Evolutionary conservation across 306 rosid genomes (phyloP), one percentile per base, ranked within the genome.

Genomic region (Sechiopsis laciniata): DNA sequence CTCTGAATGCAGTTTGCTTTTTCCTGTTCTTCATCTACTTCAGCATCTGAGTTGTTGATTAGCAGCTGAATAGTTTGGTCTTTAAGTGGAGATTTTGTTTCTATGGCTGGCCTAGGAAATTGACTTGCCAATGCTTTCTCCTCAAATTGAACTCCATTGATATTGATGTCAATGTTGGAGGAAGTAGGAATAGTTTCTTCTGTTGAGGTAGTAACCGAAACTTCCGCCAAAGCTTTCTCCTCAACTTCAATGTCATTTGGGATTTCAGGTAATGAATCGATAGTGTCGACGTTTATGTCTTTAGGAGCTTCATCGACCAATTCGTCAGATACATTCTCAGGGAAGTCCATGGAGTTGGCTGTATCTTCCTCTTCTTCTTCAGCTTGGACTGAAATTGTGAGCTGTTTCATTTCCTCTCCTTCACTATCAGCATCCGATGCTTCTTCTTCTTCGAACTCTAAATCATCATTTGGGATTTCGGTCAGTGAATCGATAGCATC

Each of bases 61-160:
- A 32, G 61, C 58, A 51, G 54, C 62, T 65, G 45, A 15, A 50
- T 22, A 0, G 73, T 40, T 7, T 45, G 76, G n/a, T 37, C 74
- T 71, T 80, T 81, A 66, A 50, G 29, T 8, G 77, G 37, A 48
- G 72, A 35, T 21, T 84, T 42, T 20, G 63, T 2, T 62, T 46
- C 71, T 13, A 48, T 24, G 26, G 81, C 48, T 17, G 82, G 87
- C 65, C 83, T 85, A 51, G 83, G 85, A 71, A 83, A 84, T 73
- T 81, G 84, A 10, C 29, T 78, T 5, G 82, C 35, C 12, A 75
- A 52, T 53, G 69, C 2, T 32, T 32, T 32, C 37, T 32, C 37
- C 37, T 32, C 37, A 32, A 32, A 57, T n/a, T 8, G 12, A 22
- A n/a, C 17, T 52, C 5, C 64, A 16, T 32, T 40, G 37, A 32